Base-by-base conservation (phyloP, 192 early-diverging fungal species). In the Geranomyces michiganensis region DNA sequence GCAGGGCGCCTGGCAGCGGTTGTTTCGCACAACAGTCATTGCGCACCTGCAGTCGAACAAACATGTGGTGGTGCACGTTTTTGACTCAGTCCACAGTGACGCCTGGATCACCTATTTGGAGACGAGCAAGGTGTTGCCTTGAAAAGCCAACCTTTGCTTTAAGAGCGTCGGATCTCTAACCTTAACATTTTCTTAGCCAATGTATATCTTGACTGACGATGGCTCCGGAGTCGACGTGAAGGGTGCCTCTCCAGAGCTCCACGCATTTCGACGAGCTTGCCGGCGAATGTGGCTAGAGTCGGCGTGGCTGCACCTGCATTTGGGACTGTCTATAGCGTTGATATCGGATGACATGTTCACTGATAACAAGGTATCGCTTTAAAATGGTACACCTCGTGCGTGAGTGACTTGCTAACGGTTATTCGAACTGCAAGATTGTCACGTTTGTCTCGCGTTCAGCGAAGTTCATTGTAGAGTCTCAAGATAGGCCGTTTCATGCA, bases 331-430 rank as follows among this genome's bases (percentile, higher is more conserved):
- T 46, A 41, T 60, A 44, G 56, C 73, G 27, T 51, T 68, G 14
- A 29, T 78, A 31, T 36, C 47, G 22, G 62, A 67, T 19, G 78
- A 78, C 67, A 67, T 59, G 22, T 70, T 76, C 47, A 56, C 49
- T 2, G 78, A 73, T 32, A 33, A 65, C 46, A 71, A 64, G 70
- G 70, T 71, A 32, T 53, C 15, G 24, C 51, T 17, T 6, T 7
- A 15, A 26, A 24, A 53, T 3, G 7, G 7, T 2, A 53, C 17
- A 15, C 7, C 7, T 53, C 24, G 24, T 53, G 51, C 19, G 7
- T 53, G 19, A 53, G 3, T 41, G 10, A 10, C 36, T 41, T 41
- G 36, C 36, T 41, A 10, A 41, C 36, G 26, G 26, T 0, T n/a
- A 1, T 19, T 41, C 36, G 3, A 41, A 7, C 26, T 1, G 29